Base-by-base conservation (phyloP, 257 asterid genomes). In the Nicotiana undulata region DNA sequence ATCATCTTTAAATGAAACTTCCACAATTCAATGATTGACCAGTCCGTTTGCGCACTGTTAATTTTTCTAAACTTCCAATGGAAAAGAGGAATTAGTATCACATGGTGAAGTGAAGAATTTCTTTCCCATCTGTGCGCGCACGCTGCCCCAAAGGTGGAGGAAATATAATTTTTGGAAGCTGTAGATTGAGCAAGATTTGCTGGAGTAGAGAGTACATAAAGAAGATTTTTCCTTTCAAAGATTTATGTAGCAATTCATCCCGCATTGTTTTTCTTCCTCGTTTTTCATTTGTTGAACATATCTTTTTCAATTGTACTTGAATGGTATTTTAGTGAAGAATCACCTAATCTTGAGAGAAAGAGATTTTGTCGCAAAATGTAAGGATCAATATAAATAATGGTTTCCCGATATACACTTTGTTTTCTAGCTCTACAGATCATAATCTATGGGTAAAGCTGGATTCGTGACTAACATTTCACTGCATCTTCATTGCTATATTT, bases 171-270 rank as follows among this genome's bases (percentile, higher is more conserved):
- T 92, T 88, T 37, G 92, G 86, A 87, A 83, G 84, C 85, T 90
- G 91, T 89, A 49, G 4, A 89, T 92, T 84, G 85, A 82, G 76
- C 85, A 89, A 59, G 65, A 59, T 76, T 84, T 84, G 88, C 79
- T 85, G 84, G 80, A 85, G 81, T 76, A 83, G 80, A 63, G 81
- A 56, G 53, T 76, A 77, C 68, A 34, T 44, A 83, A 80, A 87
- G 84, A 85, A 80, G 83, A 86, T 82, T 79, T 79, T 82, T 83
- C 85, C 86, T 87, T 74, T 56, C 26, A 64, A 64, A 85, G 79
- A 84, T 80, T 89, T 79, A 79, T 90, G 92, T 88, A 85, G 91
- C 86, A 81, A 88, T 89, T 91, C 90, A 85, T 87, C 81, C 82
- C 82, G 83, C 86, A 59, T 5, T 75, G 59, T 76, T 59, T 60